These are phyloP conservation scores for Flaveria bidentis DNA, from an alignment of 129 eudicot species.

Conservation along the genomic window DNA sequence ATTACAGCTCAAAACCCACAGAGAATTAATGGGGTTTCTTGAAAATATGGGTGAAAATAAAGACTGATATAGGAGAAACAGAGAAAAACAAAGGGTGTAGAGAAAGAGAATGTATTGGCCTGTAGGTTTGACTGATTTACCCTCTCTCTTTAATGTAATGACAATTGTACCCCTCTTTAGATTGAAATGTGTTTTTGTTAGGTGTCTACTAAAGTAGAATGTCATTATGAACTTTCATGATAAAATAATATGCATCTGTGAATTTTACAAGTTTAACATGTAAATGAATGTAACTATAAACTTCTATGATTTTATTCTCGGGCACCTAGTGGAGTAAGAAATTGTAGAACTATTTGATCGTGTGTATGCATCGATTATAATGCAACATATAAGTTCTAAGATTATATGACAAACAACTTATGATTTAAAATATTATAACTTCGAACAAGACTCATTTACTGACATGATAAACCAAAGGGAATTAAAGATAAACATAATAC, in stretches of 20 bases:
- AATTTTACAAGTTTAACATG: no score
- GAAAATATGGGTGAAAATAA: slow-evolving; percentile 11
- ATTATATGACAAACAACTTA: no score
- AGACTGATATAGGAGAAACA: slow-evolving; percentile 7
- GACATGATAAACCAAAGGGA: no score
- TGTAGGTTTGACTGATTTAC: slow-evolving; percentile 9
- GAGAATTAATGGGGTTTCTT: slow-evolving; percentile 16
- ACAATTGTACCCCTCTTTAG: slow-evolving; percentile 22
- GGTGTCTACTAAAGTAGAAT: slow-evolving; percentile 1
- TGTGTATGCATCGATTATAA: no score
- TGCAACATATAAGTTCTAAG: no score
- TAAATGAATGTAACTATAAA: no score
- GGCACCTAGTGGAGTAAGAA: no score
- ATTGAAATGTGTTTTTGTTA: slow-evolving; percentile 15
- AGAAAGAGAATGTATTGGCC: slow-evolving; percentile 10
- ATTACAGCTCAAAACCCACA: background rate
- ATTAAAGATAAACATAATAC: no score
- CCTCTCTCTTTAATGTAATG: slow-evolving; percentile 26
- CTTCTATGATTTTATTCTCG: no score
- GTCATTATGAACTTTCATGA: slow-evolving; percentile 19
- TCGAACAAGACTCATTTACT: no score
- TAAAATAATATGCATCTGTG: background rate
- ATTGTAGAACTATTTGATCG: no score
- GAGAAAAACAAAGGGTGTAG: slow-evolving; percentile 10
- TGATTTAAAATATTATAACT: no score